Percentiles rank a stretch among this genome's conserved stretches.
phyloP scores from a whole-genome alignment of 192 early-diverging fungal genomes.

The Gryganskiella cystojenkinii region DNA sequence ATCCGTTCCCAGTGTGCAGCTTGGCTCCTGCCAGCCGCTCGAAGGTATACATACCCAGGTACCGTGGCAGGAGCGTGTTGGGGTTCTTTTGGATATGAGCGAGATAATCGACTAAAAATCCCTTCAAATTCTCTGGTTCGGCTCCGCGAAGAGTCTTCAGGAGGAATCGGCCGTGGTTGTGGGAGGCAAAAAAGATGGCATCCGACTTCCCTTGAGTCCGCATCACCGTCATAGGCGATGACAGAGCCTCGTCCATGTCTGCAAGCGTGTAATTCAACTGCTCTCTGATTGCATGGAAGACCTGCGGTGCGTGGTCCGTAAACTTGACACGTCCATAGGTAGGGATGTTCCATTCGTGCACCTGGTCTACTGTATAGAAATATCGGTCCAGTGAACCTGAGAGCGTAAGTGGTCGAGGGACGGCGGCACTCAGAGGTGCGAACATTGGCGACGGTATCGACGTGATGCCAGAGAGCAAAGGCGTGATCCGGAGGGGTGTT shows the following conservation, averaged over 20 bases:
- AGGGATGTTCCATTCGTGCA: conserved; percentile 52
- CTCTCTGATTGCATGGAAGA: conserved; percentile 46
- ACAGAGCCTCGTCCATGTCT: conserved; percentile 47
- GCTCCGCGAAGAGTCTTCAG: conserved; percentile 44
- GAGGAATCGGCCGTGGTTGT: conserved; percentile 47
- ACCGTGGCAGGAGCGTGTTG: conserved; percentile 42
- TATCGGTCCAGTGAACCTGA: conserved; percentile 15
- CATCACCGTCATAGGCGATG: conserved; percentile 47
- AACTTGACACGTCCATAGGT: conserved; percentile 43
- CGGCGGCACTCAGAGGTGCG: conserved; percentile 25
- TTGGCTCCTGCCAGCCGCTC: conserved; percentile 28
- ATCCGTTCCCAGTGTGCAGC: neutral
- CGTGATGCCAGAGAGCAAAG: conserved; percentile 10
- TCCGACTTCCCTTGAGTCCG: conserved; percentile 42
- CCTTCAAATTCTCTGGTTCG: conserved; percentile 37
- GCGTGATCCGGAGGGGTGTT: conserved; percentile 30
- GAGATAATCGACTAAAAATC: conserved; percentile 39
- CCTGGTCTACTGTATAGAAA: conserved; percentile 33
- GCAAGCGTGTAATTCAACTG: conserved; percentile 31
- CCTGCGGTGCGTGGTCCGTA: conserved; percentile 37
- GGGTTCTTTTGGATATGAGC: conserved; percentile 42
- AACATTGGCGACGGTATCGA: conserved; percentile 39
- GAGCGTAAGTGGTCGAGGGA: conserved; percentile 18
- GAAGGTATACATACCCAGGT: conserved; percentile 51
- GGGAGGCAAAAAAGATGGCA: conserved; percentile 44